phyloP scores from a whole-genome alignment of 2,329 filamentous ascomycete genomes.

The Incumbomyces delicatus region DNA sequence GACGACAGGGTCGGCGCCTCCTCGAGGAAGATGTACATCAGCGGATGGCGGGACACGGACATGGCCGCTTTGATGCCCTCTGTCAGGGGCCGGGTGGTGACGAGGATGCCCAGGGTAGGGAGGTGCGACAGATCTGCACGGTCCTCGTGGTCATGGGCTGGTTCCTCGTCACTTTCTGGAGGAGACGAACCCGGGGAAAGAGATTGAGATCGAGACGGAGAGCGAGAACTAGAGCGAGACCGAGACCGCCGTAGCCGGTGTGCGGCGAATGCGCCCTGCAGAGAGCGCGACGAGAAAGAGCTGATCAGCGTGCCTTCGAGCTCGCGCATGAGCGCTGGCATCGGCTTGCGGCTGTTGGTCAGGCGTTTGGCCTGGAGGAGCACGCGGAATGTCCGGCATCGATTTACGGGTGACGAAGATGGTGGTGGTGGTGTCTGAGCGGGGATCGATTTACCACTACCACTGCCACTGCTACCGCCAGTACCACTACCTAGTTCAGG shows the following conservation, averaged over 20 bases:
- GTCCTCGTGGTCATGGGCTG: background rate
- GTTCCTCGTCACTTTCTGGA: background rate
- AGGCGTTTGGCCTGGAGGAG: constrained; percentile 5
- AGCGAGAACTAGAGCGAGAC: background rate
- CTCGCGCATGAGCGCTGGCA: constrained; percentile 4
- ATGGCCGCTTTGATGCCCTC: constrained; percentile 3
- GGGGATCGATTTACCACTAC: no score
- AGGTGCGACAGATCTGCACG: background rate
- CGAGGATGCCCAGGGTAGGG: constrained; percentile 4
- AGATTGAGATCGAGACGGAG: background rate
- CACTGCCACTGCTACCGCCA: background rate
- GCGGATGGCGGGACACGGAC: background rate
- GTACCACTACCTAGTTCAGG: constrained; percentile 14
- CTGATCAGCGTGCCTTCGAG: constrained; percentile 4
- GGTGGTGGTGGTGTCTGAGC: no score
- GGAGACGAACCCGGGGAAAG: no score
- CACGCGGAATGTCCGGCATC: background rate
- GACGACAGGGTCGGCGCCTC: no score
- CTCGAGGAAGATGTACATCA: constrained; percentile 8
- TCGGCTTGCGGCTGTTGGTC: background rate
- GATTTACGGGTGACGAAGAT: no score
- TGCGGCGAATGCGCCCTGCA: constrained; percentile 1
- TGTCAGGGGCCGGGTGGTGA: constrained; percentile 1
- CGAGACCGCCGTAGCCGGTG: background rate
- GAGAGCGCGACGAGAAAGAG: background rate